Percentiles rank a stretch among this genome's conserved stretches.
These are phyloP conservation scores for Paxillus involutus DNA, from an alignment of 768 basidiomycete genomes.

Conservation along the genomic window DNA sequence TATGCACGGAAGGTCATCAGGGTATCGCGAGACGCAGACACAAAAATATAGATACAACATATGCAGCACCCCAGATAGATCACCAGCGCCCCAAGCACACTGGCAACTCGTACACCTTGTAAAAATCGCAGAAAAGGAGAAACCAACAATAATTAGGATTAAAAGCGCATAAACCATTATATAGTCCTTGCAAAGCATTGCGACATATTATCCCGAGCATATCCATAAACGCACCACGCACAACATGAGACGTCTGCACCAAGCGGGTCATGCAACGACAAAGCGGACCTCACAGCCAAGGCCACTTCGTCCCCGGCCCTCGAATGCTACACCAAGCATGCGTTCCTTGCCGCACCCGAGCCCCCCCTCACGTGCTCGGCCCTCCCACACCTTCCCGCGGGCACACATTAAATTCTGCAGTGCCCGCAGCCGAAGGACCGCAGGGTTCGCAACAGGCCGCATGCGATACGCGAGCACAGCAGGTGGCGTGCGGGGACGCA, in stretches of 20 bases:
- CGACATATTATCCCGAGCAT: conserved; percentile 3
- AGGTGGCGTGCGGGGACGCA: conserved; percentile 37
- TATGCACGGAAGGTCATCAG: conserved; percentile 4
- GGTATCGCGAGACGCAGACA: conserved; percentile 22
- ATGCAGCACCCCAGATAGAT: conserved; percentile 7
- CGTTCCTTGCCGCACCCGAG: conserved; percentile 59
- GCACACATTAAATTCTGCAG: conserved; percentile 53
- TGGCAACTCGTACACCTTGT: conserved; percentile 4
- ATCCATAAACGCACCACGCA: conserved; percentile 2
- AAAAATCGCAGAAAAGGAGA: background rate
- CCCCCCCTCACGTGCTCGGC: conserved; percentile 45
- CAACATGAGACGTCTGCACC: background rate
- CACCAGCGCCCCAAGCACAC: background rate
- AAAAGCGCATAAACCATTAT: conserved; percentile 34
- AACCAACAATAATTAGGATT: conserved; percentile 28
- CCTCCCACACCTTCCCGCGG: conserved; percentile 47
- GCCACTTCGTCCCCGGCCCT: conserved; percentile 56
- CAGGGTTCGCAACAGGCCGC: conserved; percentile 61
- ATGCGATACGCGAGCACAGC: conserved; percentile 42
- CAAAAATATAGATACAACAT: conserved; percentile 27
- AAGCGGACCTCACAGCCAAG: conserved; percentile 43
- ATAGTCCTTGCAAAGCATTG: conserved; percentile 14
- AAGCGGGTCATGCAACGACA: conserved; percentile 24
- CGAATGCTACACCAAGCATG: conserved; percentile 57
- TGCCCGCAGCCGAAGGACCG: conserved; percentile 58